Conservation (phyloP, 2,329 filamentous ascomycete species). For the Decorospora gaudefroyi region DNA sequence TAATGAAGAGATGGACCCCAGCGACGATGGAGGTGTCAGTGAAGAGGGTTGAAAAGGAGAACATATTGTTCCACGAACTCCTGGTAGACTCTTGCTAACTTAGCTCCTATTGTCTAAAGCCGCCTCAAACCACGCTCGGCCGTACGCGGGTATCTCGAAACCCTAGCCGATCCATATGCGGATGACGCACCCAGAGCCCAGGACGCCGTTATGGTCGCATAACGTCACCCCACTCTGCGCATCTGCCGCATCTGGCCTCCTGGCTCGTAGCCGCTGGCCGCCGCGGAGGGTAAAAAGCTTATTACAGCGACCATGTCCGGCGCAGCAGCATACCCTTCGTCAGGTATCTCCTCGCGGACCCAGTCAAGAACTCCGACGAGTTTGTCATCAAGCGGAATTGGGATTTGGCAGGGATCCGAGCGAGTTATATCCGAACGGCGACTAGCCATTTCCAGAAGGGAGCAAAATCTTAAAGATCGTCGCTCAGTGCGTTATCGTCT, state of each 20-base stretch:
- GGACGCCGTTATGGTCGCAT: constrained; percentile 1
- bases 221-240: constrained; percentile 10
- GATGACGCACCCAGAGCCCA: constrained; percentile 11
- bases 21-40: neutral
- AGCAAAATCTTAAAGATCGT: constrained; percentile 8
- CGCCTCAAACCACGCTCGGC: neutral
- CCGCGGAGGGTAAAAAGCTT: constrained; percentile 1
- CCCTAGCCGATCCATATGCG: constrained; percentile 5
- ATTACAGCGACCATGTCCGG: neutral
- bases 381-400: constrained; percentile 14
- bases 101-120: neutral
- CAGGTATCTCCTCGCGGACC: neutral
- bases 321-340: neutral
- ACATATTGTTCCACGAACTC: neutral
- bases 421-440: constrained; percentile 21
- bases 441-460: constrained; percentile 1
- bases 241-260: neutral
- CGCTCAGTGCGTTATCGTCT: neutral
- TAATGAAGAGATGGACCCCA: neutral
- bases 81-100: neutral
- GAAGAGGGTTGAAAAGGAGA: neutral
- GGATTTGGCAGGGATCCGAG: constrained; percentile 8
- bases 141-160: no score
- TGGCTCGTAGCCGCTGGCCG: neutral
- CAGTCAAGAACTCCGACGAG: neutral